A percentile compares a stretch with the other conserved stretches of the same genome.
phyloP scores from a whole-genome alignment of 257 asterid genomes.

The Capsicum rhomboideum region DNA sequence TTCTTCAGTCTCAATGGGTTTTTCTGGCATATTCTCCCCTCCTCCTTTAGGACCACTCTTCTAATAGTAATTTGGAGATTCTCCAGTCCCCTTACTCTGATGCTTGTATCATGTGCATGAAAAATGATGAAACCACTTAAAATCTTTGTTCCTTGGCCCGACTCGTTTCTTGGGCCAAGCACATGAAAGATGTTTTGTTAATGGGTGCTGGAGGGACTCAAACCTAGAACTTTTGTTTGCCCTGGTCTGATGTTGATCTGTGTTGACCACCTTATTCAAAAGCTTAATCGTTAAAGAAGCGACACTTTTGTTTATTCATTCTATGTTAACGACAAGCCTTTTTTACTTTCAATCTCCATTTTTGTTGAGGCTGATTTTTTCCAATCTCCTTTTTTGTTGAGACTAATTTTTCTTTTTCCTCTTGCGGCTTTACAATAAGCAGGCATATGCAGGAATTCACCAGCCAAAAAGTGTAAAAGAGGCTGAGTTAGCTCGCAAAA shows the following conservation, averaged over 20 bases:
- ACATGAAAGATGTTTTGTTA: not conserved
- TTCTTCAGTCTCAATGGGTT: not conserved
- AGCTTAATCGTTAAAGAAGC: not conserved
- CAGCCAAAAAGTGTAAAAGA: constrained; percentile 55
- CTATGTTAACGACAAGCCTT: not conserved
- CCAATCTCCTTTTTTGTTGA: not conserved
- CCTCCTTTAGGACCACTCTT: not conserved
- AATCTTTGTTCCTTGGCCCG: too few species aligned
- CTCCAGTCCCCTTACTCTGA: not conserved
- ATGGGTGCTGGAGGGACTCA: not conserved
- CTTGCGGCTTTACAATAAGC: constrained; percentile 12
- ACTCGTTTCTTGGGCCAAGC: not conserved
- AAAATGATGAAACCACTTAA: not conserved
- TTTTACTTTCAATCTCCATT: not conserved
- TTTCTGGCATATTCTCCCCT: not conserved
- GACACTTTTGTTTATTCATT: not conserved
- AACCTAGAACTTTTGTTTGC: not conserved
- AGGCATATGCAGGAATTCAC: constrained; percentile 95
- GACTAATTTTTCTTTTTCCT: not conserved
- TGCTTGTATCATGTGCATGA: not conserved
- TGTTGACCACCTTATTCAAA: not conserved
- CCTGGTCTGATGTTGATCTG: not conserved
- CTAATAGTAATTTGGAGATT: not conserved
- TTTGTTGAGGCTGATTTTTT: constrained; percentile 1
- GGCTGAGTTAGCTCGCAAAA: constrained; percentile 86